Percentiles rank a stretch among this genome's conserved stretches.
Conservation (phyloP, 1,139 yeast genomes). For the Geotrichum carabidarum region DNA sequence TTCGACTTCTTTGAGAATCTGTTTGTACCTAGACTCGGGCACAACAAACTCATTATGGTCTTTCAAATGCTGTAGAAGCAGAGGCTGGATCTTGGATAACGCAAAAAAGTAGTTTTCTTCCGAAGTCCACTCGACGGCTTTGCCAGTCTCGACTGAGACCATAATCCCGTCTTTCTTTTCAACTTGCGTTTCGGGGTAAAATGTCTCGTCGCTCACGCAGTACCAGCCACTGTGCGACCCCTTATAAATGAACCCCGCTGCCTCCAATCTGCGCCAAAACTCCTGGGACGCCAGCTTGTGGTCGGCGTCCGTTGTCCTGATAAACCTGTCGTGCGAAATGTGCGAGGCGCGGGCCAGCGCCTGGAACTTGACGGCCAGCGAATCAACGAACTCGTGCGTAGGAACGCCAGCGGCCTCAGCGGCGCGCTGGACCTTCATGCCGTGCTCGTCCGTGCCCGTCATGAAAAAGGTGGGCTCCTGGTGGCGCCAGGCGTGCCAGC, state of each 20-base stretch:
- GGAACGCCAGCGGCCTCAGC: constrained; percentile 53
- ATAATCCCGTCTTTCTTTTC: constrained; percentile 45
- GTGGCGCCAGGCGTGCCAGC: constrained; percentile 60
- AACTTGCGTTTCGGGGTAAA: constrained; percentile 78
- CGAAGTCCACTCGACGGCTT: constrained; percentile 65
- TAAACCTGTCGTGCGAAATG: constrained; percentile 67
- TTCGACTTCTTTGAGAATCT: constrained; percentile 56
- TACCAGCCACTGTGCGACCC: constrained; percentile 94
- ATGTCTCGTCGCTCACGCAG: constrained; percentile 89
- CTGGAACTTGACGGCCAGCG: constrained; percentile 59
- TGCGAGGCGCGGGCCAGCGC: constrained; percentile 53
- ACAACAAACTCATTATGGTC: constrained; percentile 50
- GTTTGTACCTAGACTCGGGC: constrained; percentile 56
- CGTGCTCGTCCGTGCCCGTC: constrained; percentile 98
- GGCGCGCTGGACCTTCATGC: constrained; percentile 77
- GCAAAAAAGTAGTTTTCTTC: constrained; percentile 87
- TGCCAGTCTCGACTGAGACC: constrained; percentile 69
- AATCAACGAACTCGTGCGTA: constrained; percentile 71
- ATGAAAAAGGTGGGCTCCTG: constrained; percentile 51
- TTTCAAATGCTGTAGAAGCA: constrained; percentile 48
- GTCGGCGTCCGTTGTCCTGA: constrained; percentile 83
- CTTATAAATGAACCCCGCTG: constrained; percentile 65
- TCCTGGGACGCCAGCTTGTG: constrained; percentile 60
- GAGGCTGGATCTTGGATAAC: constrained; percentile 54
- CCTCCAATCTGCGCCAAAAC: constrained; percentile 61